Percentiles rank a stretch among this genome's conserved stretches.
Evolutionary conservation across 306 rosid species (phyloP).

Genomic region (Quercus glauca): DNA sequence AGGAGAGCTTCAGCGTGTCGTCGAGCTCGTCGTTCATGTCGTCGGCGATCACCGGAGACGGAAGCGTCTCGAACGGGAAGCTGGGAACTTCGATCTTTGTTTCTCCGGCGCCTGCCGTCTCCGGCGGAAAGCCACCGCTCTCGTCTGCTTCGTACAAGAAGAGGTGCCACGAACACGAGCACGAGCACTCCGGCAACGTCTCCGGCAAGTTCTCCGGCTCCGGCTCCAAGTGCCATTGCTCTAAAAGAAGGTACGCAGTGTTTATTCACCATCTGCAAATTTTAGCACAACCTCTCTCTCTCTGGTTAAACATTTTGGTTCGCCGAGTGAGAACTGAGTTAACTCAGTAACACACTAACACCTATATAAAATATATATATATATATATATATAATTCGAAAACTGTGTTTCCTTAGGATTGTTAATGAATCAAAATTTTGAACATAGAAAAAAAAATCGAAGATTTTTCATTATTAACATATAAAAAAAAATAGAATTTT

Average conservation of each 20-base stretch:
- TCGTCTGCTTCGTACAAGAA: slow-evolving; percentile 49
- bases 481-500: too few species aligned
- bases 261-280: not conserved
- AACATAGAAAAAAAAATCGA: too few species aligned
- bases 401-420: not conserved
- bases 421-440: too few species aligned
- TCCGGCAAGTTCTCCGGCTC: slow-evolving; percentile 66
- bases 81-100: slow-evolving; percentile 63
- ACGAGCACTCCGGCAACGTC: slow-evolving; percentile 46
- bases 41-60: slow-evolving; percentile 86
- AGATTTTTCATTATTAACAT: too few species aligned
- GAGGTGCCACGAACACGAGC: slow-evolving; percentile 63
- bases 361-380: too few species aligned
- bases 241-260: slow-evolving; percentile 64
- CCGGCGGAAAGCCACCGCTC: slow-evolving; percentile 69
- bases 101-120: slow-evolving; percentile 31
- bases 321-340: slow-evolving; percentile 3
- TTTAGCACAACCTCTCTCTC: not conserved
- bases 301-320: not conserved
- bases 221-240: slow-evolving; percentile 76
- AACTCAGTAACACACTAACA: not conserved
- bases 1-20: slow-evolving; percentile 71
- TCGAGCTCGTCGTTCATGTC: slow-evolving; percentile 86
- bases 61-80: slow-evolving; percentile 82
- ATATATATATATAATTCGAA: not conserved